Evolutionary conservation across 83 land plant genomes (phyloP).

Genomic region (Isoetes engelmannii): DNA sequence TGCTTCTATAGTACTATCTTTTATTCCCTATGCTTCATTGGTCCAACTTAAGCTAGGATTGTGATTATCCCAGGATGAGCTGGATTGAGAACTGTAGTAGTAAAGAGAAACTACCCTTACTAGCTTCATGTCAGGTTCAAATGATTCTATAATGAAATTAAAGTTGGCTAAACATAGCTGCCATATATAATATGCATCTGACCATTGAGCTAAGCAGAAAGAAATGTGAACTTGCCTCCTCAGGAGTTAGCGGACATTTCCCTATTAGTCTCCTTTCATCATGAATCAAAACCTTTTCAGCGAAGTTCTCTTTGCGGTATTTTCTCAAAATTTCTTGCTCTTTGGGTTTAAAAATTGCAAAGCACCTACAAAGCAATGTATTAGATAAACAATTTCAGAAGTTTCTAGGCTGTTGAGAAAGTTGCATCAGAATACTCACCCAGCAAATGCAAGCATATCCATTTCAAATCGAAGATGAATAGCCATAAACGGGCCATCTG

Average conservation of each 20-base stretch:
- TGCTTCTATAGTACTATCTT: neutral
- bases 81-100: too few relatives aligned
- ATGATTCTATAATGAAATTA: too few relatives aligned
- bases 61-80: neutral
- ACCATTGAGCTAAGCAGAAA: neutral
- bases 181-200: neutral
- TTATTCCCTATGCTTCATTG: neutral
- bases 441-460: conserved; percentile 98
- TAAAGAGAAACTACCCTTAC: too few relatives aligned
- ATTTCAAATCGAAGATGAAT: conserved; percentile 95
- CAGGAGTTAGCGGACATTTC: conserved; percentile 93
- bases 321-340: conserved; percentile 66
- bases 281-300: conserved; percentile 51
- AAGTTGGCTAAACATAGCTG: too few relatives aligned
- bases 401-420: too few relatives aligned
- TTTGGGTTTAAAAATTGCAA: conserved; percentile 74
- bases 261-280: conserved; percentile 78
- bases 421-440: conserved; percentile 33
- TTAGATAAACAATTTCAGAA: too few relatives aligned
- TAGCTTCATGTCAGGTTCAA: too few relatives aligned
- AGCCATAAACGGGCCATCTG: conserved; percentile 82
- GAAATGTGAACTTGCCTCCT: conserved; percentile 50
- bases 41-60: too few relatives aligned
- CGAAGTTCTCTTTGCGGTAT: conserved; percentile 77
- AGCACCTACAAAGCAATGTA: conserved; percentile 44